These are phyloP conservation scores for Diaporthe citriasiana DNA, from an alignment of 2,329 filamentous ascomycete genomes.

Conservation along the genomic window DNA sequence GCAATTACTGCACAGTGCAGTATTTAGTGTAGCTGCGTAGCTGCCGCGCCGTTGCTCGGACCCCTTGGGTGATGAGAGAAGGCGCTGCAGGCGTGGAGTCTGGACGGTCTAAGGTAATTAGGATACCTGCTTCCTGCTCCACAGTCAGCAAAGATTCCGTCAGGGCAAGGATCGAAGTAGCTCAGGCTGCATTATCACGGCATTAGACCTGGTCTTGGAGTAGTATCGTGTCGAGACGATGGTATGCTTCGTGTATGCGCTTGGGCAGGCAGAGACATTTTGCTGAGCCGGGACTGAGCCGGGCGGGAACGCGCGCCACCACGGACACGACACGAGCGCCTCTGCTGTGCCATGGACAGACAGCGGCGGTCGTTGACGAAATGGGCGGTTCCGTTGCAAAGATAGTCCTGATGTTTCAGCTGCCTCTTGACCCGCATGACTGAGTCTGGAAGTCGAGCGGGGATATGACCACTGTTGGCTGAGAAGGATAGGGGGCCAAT, in stretches of 20 bases:
- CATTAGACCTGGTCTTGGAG: conserved; percentile 12
- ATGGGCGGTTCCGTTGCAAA: conserved; percentile 3
- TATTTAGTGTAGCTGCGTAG: conserved; percentile 6
- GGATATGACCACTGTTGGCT: conserved; percentile 7
- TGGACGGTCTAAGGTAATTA: conserved; percentile 7
- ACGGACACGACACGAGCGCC: conserved; percentile 6
- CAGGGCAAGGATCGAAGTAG: conserved; percentile 12
- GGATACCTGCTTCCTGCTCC: conserved; percentile 8
- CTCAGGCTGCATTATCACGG: conserved; percentile 26
- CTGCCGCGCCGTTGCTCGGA: conserved; percentile 25
- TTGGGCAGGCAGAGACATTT: conserved; percentile 12
- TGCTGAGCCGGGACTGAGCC: background rate
- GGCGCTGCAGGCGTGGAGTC: background rate
- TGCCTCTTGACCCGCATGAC: conserved; percentile 35
- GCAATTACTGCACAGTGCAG: background rate
- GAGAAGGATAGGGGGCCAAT: conserved; percentile 20
- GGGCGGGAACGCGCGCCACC: background rate
- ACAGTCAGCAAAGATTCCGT: conserved; percentile 9
- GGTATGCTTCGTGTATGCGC: background rate
- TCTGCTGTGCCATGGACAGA: conserved; percentile 27
- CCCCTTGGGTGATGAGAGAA: background rate
- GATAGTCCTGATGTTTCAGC: conserved; percentile 33
- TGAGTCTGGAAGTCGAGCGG: conserved; percentile 5
- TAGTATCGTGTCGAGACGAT: conserved; percentile 11
- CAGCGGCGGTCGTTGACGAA: conserved; percentile 11